Evolutionary conservation across 129 eudicot species (phyloP).

Genomic region (Oenanthe sinensis): DNA sequence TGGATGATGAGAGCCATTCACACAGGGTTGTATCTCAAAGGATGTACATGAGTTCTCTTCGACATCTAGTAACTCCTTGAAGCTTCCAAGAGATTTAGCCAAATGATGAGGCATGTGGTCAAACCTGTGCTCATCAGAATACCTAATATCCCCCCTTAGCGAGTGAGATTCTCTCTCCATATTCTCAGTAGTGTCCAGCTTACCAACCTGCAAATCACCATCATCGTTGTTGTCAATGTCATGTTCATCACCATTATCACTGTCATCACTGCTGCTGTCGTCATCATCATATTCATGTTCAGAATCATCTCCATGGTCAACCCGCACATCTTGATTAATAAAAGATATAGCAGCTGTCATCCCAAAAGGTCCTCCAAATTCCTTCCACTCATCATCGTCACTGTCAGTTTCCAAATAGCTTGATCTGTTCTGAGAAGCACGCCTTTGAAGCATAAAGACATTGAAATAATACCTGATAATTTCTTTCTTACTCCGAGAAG

Average conservation of each 20-base stretch:
- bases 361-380: constrained; percentile 6
- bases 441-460: constrained; percentile 18
- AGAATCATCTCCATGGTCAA: constrained; percentile 11
- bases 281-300: constrained; percentile 7
- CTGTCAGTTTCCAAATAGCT: constrained; percentile 12
- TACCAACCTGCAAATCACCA: not conserved
- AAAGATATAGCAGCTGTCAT: constrained; percentile 1
- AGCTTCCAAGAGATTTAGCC: constrained; percentile 1
- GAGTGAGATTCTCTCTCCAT: not conserved
- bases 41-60: constrained; percentile 13
- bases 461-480: constrained; percentile 19
- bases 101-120: not conserved
- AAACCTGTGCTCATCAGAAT: constrained; percentile 1
- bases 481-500: not conserved
- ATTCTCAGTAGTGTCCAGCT: not conserved
- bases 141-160: not conserved
- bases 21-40: constrained; percentile 5
- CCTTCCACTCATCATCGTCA: constrained; percentile 21
- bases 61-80: not conserved
- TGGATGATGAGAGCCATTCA: not conserved
- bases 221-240: not conserved
- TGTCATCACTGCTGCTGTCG: not conserved
- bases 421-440: constrained; percentile 18
- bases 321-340: not conserved
- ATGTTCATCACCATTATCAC: not conserved